phyloP scores from a whole-genome alignment of 768 basidiomycete species.

The Omphalotus guepiniiformis region DNA sequence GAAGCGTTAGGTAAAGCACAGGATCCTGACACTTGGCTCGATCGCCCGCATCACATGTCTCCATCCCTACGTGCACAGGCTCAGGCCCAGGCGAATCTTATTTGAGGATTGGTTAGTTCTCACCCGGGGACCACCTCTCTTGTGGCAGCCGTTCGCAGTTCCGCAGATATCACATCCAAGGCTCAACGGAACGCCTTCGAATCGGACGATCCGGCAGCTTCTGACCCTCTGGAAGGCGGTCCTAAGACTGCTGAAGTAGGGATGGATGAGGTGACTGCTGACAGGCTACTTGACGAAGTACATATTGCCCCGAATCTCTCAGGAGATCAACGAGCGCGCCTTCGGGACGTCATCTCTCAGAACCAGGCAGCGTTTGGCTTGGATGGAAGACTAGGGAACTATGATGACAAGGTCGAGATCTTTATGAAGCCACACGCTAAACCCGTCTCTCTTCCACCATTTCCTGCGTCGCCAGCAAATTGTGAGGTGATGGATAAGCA shows the following conservation, averaged over 20 bases:
- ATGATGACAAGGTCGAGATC: background rate
- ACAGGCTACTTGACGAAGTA: background rate
- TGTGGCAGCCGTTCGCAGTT: background rate
- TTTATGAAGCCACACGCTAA: background rate
- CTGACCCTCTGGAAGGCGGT: background rate
- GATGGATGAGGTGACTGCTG: background rate
- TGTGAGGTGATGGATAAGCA: constrained; percentile 20
- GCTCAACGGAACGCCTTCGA: background rate
- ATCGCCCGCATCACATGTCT: background rate
- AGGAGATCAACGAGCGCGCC: background rate
- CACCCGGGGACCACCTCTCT: too few species aligned
- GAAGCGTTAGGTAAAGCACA: background rate
- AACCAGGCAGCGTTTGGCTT: background rate
- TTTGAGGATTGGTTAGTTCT: too few species aligned
- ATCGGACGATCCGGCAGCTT: background rate
- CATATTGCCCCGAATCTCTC: background rate
- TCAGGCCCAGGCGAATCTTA: background rate
- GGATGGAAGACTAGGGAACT: background rate
- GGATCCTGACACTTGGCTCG: background rate
- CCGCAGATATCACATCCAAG: background rate
- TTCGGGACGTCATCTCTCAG: background rate
- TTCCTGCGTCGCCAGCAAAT: constrained; percentile 16
- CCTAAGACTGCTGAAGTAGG: constrained; percentile 15
- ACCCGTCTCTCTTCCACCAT: constrained; percentile 14
- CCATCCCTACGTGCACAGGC: background rate